phyloP scores from a whole-genome alignment of 2,329 filamentous ascomycete species.

The Amphichorda felina region DNA sequence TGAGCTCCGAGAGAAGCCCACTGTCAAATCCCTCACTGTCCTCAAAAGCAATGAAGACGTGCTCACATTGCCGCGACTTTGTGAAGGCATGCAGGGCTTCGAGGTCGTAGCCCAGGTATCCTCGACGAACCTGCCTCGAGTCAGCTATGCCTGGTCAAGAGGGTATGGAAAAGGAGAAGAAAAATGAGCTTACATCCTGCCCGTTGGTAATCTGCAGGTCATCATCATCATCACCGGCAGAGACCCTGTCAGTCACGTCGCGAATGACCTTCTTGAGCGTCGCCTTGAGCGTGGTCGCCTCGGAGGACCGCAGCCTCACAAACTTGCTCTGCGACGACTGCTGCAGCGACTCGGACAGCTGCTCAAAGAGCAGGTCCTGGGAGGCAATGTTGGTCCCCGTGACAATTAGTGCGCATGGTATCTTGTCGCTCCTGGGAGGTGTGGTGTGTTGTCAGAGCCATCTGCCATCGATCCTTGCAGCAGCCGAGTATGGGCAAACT shows the following conservation, averaged over 20 bases:
- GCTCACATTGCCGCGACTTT: conserved; percentile 36
- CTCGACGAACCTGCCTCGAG: conserved; percentile 11
- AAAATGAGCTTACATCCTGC: conserved; percentile 39
- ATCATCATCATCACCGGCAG: conserved; percentile 33
- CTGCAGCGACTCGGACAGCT: conserved; percentile 48
- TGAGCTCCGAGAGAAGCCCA: conserved; percentile 56
- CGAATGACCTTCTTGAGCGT: conserved; percentile 62
- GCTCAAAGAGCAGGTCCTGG: conserved; percentile 61
- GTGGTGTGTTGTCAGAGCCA: too few relatives aligned
- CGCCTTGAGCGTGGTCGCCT: conserved; percentile 63
- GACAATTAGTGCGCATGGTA: conserved; percentile 61
- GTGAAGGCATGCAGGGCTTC: conserved; percentile 55
- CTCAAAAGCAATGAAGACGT: conserved; percentile 62
- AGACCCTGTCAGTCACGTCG: conserved; percentile 39
- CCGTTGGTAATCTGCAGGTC: conserved; percentile 27
- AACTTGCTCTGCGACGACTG: conserved; percentile 39
- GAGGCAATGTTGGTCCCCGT: conserved; percentile 71
- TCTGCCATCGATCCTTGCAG: too few relatives aligned
- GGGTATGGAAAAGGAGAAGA: too few relatives aligned
- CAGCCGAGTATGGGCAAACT: not conserved
- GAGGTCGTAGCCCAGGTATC: conserved; percentile 68
- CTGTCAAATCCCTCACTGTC: conserved; percentile 77
- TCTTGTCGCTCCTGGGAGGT: conserved; percentile 27
- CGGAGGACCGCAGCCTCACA: conserved; percentile 55
- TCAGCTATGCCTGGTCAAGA: too few relatives aligned